phyloP scores from a whole-genome alignment of 352 stramenopile species.

The Globisporangium mamillatum region DNA sequence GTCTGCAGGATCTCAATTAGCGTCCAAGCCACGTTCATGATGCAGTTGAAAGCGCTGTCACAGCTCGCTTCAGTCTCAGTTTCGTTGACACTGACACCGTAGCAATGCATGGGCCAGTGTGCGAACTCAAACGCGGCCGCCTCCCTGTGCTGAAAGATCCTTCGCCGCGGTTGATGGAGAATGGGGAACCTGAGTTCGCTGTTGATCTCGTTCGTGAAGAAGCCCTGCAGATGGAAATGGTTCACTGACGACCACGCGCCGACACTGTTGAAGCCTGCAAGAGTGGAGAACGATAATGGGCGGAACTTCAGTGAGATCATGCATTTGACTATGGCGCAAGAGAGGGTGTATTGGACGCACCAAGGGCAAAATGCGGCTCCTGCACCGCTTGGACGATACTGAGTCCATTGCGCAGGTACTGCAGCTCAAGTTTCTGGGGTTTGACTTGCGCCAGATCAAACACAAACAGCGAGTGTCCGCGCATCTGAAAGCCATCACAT shows the following conservation, averaged over 20 bases:
- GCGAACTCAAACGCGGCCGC: conserved; percentile 21
- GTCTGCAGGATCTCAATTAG: conserved; percentile 42
- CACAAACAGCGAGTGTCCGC: conserved; percentile 56
- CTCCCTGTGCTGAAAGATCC: conserved; percentile 22
- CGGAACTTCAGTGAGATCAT: background rate
- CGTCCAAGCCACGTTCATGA: conserved; percentile 33
- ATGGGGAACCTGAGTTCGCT: conserved; percentile 37
- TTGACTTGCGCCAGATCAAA: conserved; percentile 37
- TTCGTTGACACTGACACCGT: conserved; percentile 24
- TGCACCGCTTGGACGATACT: conserved; percentile 23
- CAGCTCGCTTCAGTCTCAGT: background rate
- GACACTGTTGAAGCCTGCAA: conserved; percentile 62
- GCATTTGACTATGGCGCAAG: background rate
- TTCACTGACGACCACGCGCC: conserved; percentile 80
- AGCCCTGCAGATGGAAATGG: conserved; percentile 71
- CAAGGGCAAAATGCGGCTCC: conserved; percentile 42
- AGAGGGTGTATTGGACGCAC: conserved; percentile 18
- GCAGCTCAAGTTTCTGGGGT: conserved; percentile 35
- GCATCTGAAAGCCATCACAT: conserved; percentile 31
- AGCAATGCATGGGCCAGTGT: conserved; percentile 51
- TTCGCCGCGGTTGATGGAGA: conserved; percentile 27
- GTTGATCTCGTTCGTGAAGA: conserved; percentile 35
- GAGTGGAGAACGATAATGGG: background rate
- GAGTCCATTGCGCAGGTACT: conserved; percentile 27
- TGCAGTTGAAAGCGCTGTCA: background rate